Evolutionary conservation across 139 green algal species (phyloP).

Genomic region (Asterochloris erici): DNA sequence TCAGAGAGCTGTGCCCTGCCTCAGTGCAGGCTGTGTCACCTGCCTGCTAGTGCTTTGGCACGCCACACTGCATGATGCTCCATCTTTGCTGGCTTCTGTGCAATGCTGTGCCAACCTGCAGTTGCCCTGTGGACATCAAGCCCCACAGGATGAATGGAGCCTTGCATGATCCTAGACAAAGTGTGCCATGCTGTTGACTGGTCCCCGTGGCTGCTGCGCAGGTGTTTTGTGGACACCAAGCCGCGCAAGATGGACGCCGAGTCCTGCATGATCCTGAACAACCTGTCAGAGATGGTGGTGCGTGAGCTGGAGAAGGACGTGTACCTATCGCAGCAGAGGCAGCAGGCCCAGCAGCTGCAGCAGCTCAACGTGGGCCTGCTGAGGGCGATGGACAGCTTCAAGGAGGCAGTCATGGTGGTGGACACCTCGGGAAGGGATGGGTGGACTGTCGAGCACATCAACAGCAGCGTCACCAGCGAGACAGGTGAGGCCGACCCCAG

Average conservation of each 20-base stretch:
- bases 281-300: constrained; percentile 8
- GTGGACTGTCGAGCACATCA: constrained; percentile 67
- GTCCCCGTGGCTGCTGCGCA: not conserved
- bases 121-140: too few species aligned
- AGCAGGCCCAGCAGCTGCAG: constrained; percentile 3
- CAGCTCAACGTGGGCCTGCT: constrained; percentile 38
- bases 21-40: too few species aligned
- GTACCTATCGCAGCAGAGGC: constrained; percentile 26
- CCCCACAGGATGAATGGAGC: too few species aligned
- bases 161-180: too few species aligned
- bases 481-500: not conserved
- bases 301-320: constrained; percentile 6
- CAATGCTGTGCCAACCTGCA: too few species aligned
- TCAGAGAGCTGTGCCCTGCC: too few species aligned
- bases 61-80: too few species aligned
- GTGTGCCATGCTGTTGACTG: too few species aligned
- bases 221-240: constrained; percentile 11
- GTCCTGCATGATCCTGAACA: not conserved
- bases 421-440: constrained; percentile 36
- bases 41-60: too few species aligned
- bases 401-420: constrained; percentile 70
- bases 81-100: too few species aligned
- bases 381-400: constrained; percentile 58
- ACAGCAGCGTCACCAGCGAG: constrained; percentile 32
- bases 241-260: constrained; percentile 2